Percentiles rank a stretch among this genome's conserved stretches.
phyloP scores from a whole-genome alignment of 345 rosid species.

The Pugionium dolabratum region DNA sequence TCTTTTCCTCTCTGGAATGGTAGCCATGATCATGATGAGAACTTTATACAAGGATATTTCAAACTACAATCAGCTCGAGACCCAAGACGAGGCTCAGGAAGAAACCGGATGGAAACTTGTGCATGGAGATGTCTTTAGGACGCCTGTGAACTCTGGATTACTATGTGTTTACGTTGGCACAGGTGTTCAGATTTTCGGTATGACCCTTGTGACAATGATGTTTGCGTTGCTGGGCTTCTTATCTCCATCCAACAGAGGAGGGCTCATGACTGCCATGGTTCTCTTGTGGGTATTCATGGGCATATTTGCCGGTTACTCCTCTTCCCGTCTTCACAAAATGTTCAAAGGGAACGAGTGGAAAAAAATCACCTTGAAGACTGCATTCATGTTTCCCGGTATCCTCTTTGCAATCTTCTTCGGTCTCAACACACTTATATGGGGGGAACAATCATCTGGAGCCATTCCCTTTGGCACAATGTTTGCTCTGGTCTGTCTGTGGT shows the following conservation, averaged over 20 bases:
- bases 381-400: slow-evolving; percentile 91
- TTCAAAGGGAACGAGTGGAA: slow-evolving; percentile 95
- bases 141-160: slow-evolving; percentile 74
- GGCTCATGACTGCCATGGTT: slow-evolving; percentile 98
- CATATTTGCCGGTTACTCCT: slow-evolving; percentile 80
- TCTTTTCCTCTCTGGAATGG: slow-evolving; percentile 94
- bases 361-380: slow-evolving; percentile 82
- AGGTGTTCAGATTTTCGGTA: slow-evolving; percentile 83
- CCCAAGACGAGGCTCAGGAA: slow-evolving; percentile 96
- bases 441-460: slow-evolving; percentile 89
- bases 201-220: slow-evolving; percentile 95
- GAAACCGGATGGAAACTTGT: slow-evolving; percentile 99
- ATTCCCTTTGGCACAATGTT: slow-evolving; percentile 95
- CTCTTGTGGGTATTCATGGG: slow-evolving; percentile 98
- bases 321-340: slow-evolving; percentile 85
- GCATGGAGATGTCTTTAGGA: slow-evolving; percentile 87
- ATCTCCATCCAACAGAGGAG: slow-evolving; percentile 96
- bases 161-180: slow-evolving; percentile 91
- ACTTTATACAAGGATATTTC: slow-evolving; percentile 89
- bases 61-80: slow-evolving; percentile 90
- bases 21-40: slow-evolving; percentile 99
- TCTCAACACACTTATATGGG: slow-evolving; percentile 85
- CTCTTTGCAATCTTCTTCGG: slow-evolving; percentile 79
- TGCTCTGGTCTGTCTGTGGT: slow-evolving; percentile 89
- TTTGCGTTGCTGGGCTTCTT: slow-evolving; percentile 88